phyloP scores from a whole-genome alignment of 768 basidiomycete genomes.

The Crucibulum laeve region DNA sequence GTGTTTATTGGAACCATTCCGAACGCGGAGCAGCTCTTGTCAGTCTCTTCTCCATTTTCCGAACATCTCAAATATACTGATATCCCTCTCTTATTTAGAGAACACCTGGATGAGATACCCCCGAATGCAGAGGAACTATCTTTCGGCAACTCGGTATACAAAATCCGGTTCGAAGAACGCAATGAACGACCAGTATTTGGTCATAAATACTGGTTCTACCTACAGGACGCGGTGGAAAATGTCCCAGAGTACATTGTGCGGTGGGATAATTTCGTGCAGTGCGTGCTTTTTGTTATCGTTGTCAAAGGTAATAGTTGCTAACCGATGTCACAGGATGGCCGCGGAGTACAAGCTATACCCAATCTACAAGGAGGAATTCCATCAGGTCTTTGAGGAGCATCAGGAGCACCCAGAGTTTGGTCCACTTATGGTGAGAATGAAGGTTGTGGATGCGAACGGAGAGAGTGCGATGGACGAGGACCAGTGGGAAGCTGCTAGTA shows the following conservation, averaged over 20 bases:
- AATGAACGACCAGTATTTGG: constrained; percentile 67
- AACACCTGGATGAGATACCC: constrained; percentile 68
- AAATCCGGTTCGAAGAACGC: constrained; percentile 79
- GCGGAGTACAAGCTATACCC: constrained; percentile 71
- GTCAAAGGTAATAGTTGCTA: background rate
- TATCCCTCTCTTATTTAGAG: constrained; percentile 35
- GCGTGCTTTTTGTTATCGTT: constrained; percentile 37
- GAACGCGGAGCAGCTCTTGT: constrained; percentile 83
- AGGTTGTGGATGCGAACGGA: constrained; percentile 80
- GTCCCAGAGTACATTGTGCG: constrained; percentile 97
- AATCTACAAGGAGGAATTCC: constrained; percentile 85
- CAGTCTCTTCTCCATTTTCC: constrained; percentile 26
- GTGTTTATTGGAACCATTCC: constrained; percentile 98
- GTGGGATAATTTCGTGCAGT: constrained; percentile 92
- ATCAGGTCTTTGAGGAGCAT: constrained; percentile 83
- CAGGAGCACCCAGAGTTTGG: constrained; percentile 76
- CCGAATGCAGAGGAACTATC: constrained; percentile 61
- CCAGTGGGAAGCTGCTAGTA: constrained; percentile 99
- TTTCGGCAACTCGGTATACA: constrained; percentile 91
- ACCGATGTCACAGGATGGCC: constrained; percentile 58
- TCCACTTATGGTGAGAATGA: constrained; percentile 85
- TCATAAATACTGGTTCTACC: constrained; percentile 91
- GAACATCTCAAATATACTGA: constrained; percentile 1
- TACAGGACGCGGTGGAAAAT: constrained; percentile 93
- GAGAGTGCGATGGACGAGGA: constrained; percentile 91